phyloP scores from a whole-genome alignment of 345 rosid genomes.

The Citrus reticulata region DNA sequence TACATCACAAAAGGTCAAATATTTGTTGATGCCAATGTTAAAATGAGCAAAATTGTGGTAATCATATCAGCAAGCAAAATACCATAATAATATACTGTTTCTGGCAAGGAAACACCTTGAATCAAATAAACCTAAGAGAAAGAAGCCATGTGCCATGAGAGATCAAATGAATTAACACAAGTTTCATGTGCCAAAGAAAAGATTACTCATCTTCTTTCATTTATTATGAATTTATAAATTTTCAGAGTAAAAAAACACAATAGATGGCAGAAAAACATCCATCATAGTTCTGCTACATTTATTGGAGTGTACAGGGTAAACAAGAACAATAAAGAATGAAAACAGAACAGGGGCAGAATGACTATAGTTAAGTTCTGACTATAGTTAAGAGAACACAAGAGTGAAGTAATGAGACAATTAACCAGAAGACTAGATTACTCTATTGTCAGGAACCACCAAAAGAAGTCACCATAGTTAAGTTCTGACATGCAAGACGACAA shows the following conservation, averaged over 20 bases:
- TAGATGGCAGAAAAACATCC: background rate
- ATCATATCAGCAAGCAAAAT: background rate
- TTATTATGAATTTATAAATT: background rate
- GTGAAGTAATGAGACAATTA: no score
- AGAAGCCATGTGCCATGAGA: background rate
- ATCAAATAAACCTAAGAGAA: background rate
- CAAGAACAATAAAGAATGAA: background rate
- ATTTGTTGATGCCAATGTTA: no score
- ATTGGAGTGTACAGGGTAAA: background rate
- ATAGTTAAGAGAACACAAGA: no score
- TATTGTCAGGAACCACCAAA: background rate
- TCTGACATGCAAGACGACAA: conserved; percentile 38
- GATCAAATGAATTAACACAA: background rate
- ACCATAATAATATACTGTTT: background rate
- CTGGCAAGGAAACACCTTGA: background rate
- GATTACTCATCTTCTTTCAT: background rate
- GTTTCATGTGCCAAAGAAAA: background rate
- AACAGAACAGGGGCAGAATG: background rate
- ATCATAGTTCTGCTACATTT: background rate
- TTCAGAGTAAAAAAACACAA: background rate
- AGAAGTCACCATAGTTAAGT: conserved; percentile 33
- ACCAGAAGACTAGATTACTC: no score
- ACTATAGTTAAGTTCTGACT: no score
- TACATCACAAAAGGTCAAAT: background rate
- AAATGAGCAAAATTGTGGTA: background rate